Conservation (phyloP, 768 basidiomycete genomes). For the Chlorophyllum brunneum region DNA sequence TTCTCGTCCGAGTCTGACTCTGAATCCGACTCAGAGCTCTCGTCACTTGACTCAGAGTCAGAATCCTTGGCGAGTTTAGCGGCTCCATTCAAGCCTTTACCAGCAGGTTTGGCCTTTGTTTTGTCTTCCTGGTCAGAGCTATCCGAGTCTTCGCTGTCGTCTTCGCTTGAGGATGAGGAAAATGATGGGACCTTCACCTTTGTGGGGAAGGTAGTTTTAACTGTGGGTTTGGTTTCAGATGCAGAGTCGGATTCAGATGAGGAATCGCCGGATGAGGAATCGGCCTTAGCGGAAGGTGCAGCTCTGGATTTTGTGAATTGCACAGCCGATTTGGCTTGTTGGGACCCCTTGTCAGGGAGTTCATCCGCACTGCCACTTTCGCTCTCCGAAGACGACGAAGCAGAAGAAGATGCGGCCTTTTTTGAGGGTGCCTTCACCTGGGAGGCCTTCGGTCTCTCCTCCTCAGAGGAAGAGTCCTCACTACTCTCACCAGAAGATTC, state of each 20-base stretch:
- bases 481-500: slow-evolving; percentile 42
- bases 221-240: slow-evolving; percentile 16
- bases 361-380: slow-evolving; percentile 13
- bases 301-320: slow-evolving; percentile 8
- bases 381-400: slow-evolving; percentile 23
- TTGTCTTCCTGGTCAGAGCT: slow-evolving; percentile 16
- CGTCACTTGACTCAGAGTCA: slow-evolving; percentile 18
- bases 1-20: slow-evolving; percentile 24
- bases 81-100: slow-evolving; percentile 18
- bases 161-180: slow-evolving; percentile 19
- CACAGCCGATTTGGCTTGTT: not conserved
- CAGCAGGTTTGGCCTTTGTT: slow-evolving; percentile 18
- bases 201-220: slow-evolving; percentile 11
- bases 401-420: slow-evolving; percentile 31
- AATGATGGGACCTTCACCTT: slow-evolving; percentile 17
- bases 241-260: slow-evolving; percentile 17
- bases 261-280: slow-evolving; percentile 12
- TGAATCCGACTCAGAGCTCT: slow-evolving; percentile 22
- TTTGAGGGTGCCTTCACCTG: slow-evolving; percentile 42
- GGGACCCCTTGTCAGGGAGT: not conserved
- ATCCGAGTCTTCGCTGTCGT: slow-evolving; percentile 25
- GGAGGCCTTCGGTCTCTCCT: slow-evolving; percentile 55
- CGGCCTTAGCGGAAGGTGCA: slow-evolving; percentile 17
- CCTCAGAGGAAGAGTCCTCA: slow-evolving; percentile 42
- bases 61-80: slow-evolving; percentile 22